phyloP scores from a whole-genome alignment of 1,139 yeast species.

The Sugiyamaella xylanicola region DNA sequence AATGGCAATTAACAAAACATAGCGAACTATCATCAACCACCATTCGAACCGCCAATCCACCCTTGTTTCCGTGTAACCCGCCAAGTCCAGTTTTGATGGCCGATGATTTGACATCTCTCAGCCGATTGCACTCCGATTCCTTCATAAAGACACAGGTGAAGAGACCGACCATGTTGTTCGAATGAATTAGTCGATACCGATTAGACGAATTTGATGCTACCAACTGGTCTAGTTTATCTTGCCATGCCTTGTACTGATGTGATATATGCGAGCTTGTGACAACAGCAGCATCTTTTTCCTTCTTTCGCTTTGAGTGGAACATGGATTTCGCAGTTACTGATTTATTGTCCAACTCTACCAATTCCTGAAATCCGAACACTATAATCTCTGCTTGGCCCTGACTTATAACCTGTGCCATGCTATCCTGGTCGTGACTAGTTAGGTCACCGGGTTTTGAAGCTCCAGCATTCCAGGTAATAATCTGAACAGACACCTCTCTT shows the following conservation, averaged over 20 bases:
- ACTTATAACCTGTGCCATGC: constrained; percentile 18
- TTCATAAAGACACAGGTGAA: constrained; percentile 68
- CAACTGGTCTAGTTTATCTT: constrained; percentile 36
- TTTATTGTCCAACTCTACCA: constrained; percentile 87
- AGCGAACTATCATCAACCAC: constrained; percentile 71
- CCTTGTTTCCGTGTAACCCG: constrained; percentile 94
- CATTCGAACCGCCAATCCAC: constrained; percentile 86
- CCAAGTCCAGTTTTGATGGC: constrained; percentile 92
- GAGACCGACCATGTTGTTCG: constrained; percentile 87
- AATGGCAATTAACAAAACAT: constrained; percentile 83
- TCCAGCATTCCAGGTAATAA: constrained; percentile 50
- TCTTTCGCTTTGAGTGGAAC: constrained; percentile 51
- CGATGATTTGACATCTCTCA: constrained; percentile 71
- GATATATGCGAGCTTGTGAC: constrained; percentile 41
- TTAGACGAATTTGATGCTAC: constrained; percentile 30
- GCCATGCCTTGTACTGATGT: constrained; percentile 47
- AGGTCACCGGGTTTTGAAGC: constrained; percentile 44
- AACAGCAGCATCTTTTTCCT: constrained; percentile 32
- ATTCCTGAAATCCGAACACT: constrained; percentile 89
- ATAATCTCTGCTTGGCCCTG: constrained; percentile 61
- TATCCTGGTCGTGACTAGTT: constrained; percentile 30
- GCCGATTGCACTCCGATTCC: constrained; percentile 50
- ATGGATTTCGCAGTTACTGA: constrained; percentile 68
- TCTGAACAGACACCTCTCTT: constrained; percentile 36
- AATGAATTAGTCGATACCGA: constrained; percentile 69